Percentiles rank a stretch among this genome's conserved stretches.
These are phyloP conservation scores for Phytopythium litorale DNA, from an alignment of 352 stramenopile species.

Conservation along the genomic window DNA sequence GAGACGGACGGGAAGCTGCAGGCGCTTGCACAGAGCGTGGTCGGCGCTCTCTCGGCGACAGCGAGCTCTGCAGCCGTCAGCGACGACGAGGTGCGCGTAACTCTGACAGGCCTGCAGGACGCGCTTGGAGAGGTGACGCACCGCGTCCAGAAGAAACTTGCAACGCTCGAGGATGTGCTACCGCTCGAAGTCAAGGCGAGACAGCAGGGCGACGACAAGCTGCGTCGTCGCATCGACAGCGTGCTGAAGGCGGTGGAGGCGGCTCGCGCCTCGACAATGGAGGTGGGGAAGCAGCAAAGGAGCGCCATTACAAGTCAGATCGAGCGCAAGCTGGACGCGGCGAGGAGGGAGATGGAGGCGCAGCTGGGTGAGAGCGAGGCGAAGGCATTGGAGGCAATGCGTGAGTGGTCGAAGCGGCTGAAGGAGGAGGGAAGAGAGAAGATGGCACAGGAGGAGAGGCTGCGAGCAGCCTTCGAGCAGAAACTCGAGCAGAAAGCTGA, in stretches of 20 bases:
- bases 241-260: conserved; percentile 27
- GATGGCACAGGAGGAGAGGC: background rate
- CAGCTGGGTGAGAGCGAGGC: conserved; percentile 26
- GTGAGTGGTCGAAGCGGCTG: conserved; percentile 12
- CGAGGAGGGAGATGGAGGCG: conserved; percentile 23
- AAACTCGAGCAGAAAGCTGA: background rate
- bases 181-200: conserved; percentile 58
- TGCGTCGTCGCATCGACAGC: conserved; percentile 38
- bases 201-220: conserved; percentile 54
- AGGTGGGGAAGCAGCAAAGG: conserved; percentile 23
- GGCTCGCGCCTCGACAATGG: background rate
- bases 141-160: conserved; percentile 38
- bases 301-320: conserved; percentile 10
- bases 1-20: conserved; percentile 41
- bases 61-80: conserved; percentile 5
- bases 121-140: conserved; percentile 29
- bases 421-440: conserved; percentile 1
- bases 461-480: background rate
- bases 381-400: conserved; percentile 15
- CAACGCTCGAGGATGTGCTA: conserved; percentile 55
- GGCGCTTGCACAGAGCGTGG: conserved; percentile 13
- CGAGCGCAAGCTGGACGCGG: conserved; percentile 19
- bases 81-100: conserved; percentile 24
- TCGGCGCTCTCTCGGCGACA: background rate
- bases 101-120: conserved; percentile 13